Evolutionary conservation across 129 eudicot species (phyloP), one percentile per base, ranked within the genome.

Genomic region (Apium graveolens): DNA sequence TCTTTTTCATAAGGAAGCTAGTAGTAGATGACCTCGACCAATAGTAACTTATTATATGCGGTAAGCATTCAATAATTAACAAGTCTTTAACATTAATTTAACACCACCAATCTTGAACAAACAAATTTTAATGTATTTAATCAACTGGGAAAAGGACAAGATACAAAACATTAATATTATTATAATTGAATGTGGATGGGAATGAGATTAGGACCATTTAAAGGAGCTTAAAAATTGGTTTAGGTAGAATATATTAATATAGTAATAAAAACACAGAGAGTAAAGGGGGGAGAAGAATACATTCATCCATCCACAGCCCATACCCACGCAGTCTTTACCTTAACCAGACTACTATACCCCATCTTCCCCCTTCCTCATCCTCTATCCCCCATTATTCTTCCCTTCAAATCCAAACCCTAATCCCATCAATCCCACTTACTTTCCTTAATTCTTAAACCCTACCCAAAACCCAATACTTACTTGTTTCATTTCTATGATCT

Each of bases 281-380:
- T 27, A 6, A 4, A 69, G 8, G 37, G 45, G n/a, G 38, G 26
- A 70, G 44, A 70, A 18, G 21, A 70, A 34, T 16, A 13, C 44
- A 32, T 66, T 34, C 38, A 32, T 68, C 24, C 73, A 32, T 68
- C 73, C 73, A 32, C 42, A 39, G 18, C 72, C 72, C 72, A 66
- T 66, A 66, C 72, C 39, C 72, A 66, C 72, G 72, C 72, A 66
- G 72, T 66, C 74, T 32, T 31, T 32, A 69, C 74, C 43, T 69
- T 69, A 69, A 69, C 74, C 72, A 69, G 39, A 69, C 42, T 13
- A 69, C 42, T 13, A 29, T 0, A 66, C 74, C 44, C 74, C 43
- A 35, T 69, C 74, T 5, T 35, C 44, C 7, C 5, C 12, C 72
- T 32, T 29, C 12, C 72, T 66, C 72, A 66, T 66, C 41, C 70